A percentile compares a stretch with the other conserved stretches of the same genome.
phyloP scores from a whole-genome alignment of 345 rosid genomes.

The Bruguiera sexangula region DNA sequence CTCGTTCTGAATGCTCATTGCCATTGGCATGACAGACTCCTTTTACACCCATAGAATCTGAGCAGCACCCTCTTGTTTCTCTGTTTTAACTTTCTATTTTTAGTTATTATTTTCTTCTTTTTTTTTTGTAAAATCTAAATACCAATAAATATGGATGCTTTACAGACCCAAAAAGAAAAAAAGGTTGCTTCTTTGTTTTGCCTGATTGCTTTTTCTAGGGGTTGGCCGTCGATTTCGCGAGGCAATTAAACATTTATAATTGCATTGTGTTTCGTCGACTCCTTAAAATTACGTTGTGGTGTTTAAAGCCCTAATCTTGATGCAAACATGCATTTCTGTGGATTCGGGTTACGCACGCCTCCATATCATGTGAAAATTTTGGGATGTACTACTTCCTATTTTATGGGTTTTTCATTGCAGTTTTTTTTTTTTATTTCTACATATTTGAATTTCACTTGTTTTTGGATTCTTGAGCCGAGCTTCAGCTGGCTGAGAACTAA shows the following conservation, averaged over 20 bases:
- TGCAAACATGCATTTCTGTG: conserved; percentile 9
- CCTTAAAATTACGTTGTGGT: conserved; percentile 29
- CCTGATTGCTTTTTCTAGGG: conserved; percentile 1
- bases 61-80: conserved; percentile 19
- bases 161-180: too few relatives aligned
- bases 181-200: too few relatives aligned
- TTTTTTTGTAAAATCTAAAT: not conserved
- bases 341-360: conserved; percentile 39
- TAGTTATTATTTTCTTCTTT: not conserved
- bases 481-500: too few relatives aligned
- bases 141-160: too few relatives aligned
- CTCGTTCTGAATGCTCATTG: conserved; percentile 35
- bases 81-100: not conserved
- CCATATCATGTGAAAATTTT: conserved; percentile 8
- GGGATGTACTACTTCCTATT: not conserved
- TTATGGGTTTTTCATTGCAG: not conserved
- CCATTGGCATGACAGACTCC: conserved; percentile 40
- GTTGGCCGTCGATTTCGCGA: conserved; percentile 9
- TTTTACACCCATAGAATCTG: conserved; percentile 52
- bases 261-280: conserved; percentile 24
- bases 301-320: conserved; percentile 38
- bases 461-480: too few relatives aligned
- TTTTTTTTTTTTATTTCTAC: too few relatives aligned
- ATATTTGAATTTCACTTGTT: too few relatives aligned
- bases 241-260: conserved; percentile 6